phyloP scores from a whole-genome alignment of 2,329 filamentous ascomycete species.

The Metarhizium brunneum region DNA sequence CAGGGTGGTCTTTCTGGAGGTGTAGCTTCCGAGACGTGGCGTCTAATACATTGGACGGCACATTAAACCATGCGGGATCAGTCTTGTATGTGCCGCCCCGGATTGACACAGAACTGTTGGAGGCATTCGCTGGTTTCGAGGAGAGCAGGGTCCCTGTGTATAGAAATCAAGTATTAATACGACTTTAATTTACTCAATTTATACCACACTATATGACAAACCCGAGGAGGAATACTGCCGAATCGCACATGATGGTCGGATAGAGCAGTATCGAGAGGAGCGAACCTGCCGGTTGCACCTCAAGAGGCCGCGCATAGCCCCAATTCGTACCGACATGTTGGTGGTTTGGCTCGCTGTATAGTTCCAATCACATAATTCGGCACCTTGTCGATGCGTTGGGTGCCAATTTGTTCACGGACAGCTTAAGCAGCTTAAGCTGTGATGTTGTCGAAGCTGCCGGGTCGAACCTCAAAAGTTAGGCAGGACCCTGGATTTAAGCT shows the following conservation, averaged over 20 bases:
- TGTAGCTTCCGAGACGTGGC: constrained; percentile 75
- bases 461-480: background rate
- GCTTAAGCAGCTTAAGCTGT: background rate
- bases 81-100: constrained; percentile 54
- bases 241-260: background rate
- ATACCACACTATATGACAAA: background rate
- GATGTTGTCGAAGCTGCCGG: background rate
- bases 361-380: background rate
- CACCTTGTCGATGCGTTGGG: background rate
- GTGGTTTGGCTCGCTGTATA: background rate
- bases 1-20: constrained; percentile 80
- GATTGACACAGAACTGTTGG: constrained; percentile 26
- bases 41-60: constrained; percentile 63
- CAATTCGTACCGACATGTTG: constrained; percentile 16
- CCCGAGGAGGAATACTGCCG: constrained; percentile 4
- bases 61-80: constrained; percentile 77
- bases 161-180: background rate
- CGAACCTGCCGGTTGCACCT: constrained; percentile 13
- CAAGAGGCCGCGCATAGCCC: constrained; percentile 18
- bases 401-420: background rate
- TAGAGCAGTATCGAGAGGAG: constrained; percentile 11
- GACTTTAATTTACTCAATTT: background rate
- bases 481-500: background rate
- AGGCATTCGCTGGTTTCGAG: background rate
- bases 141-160: background rate